A percentile compares a stretch with the other conserved stretches of the same genome.
phyloP scores from a whole-genome alignment of 371 early-diverging fungal species.

The Furculomyces boomerangus region DNA sequence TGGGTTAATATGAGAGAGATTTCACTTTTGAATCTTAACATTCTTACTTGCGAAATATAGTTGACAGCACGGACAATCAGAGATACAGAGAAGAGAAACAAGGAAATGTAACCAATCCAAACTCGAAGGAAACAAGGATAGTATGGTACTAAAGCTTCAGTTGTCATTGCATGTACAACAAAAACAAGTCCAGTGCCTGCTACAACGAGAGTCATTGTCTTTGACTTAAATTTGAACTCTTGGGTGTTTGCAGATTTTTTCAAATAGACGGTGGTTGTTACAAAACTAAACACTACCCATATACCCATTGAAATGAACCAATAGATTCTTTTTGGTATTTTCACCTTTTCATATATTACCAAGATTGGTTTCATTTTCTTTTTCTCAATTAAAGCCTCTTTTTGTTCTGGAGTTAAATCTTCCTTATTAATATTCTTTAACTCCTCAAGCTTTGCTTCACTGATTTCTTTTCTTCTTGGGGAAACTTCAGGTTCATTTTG shows the following conservation, averaged over 20 bases:
- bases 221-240: slow-evolving; percentile 2
- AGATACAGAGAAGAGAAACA: neutral
- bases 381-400: no score
- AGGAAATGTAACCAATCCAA: slow-evolving; percentile 1
- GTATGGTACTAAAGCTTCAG: neutral
- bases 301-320: neutral
- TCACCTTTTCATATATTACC: neutral
- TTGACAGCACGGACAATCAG: neutral
- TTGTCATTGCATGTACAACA: neutral
- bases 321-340: neutral
- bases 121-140: slow-evolving; percentile 4
- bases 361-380: no score
- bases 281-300: neutral
- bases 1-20: neutral
- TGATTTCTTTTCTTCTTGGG: no score
- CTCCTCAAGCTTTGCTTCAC: no score
- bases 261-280: neutral
- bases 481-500: no score
- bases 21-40: neutral
- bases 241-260: neutral
- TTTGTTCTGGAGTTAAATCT: no score
- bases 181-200: neutral
- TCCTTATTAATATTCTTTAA: no score
- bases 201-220: neutral
- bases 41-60: slow-evolving; percentile 1